phyloP scores from a whole-genome alignment of 768 basidiomycete species.

The Serendipita vermifera region DNA sequence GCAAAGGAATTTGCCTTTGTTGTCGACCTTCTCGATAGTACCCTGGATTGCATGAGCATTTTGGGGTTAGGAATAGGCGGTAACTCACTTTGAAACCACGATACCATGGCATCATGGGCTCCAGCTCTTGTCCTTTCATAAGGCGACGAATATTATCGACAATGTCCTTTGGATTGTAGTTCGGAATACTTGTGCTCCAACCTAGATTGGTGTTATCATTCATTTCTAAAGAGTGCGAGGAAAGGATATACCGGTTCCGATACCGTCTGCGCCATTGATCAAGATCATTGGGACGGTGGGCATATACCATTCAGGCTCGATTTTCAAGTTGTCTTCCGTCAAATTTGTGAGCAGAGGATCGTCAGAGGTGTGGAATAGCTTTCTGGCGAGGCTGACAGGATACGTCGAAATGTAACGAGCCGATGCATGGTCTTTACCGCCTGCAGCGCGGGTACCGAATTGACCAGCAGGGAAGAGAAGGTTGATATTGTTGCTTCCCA shows the following conservation, averaged over 20 bases:
- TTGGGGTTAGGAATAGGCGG: too few species aligned
- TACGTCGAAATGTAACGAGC: slow-evolving; percentile 93
- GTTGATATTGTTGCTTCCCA: slow-evolving; percentile 93
- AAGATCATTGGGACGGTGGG: slow-evolving; percentile 80
- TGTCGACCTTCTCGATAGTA: slow-evolving; percentile 62
- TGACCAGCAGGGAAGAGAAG: slow-evolving; percentile 80
- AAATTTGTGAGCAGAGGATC: slow-evolving; percentile 74
- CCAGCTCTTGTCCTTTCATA: slow-evolving; percentile 73
- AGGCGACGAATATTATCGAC: slow-evolving; percentile 74
- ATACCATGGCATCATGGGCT: slow-evolving; percentile 94
- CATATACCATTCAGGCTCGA: slow-evolving; percentile 93
- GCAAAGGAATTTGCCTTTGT: slow-evolving; percentile 73
- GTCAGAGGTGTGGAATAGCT: slow-evolving; percentile 70
- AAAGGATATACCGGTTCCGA: slow-evolving; percentile 66
- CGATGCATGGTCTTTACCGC: slow-evolving; percentile 93
- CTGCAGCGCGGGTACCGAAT: slow-evolving; percentile 75
- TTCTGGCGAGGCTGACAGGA: slow-evolving; percentile 56
- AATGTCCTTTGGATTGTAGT: slow-evolving; percentile 85
- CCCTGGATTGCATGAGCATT: too few species aligned
- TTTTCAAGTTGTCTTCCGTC: slow-evolving; percentile 69
- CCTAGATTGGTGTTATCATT: slow-evolving; percentile 32
- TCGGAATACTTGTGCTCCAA: slow-evolving; percentile 89
- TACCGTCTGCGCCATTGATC: slow-evolving; percentile 92
- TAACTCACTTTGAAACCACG: slow-evolving; percentile 54
- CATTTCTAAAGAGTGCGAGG: not conserved